Base-by-base conservation (phyloP, 1,284 basidiomycete genomes). In the Puccinia coronata region DNA sequence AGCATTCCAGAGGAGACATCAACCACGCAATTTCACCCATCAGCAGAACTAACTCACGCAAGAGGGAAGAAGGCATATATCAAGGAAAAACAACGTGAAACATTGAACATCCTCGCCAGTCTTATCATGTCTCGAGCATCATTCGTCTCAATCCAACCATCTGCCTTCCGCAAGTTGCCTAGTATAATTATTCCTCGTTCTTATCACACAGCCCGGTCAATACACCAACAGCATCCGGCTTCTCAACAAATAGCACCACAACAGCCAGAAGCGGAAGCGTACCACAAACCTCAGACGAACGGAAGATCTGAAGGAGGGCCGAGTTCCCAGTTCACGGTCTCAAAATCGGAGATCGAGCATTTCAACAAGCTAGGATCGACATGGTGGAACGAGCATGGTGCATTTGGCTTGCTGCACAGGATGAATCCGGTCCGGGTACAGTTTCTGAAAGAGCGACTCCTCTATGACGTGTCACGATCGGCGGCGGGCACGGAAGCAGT, bases 331-430 rank as follows among this genome's bases (percentile, higher is more conserved):
- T 71, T 71, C 53, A 81, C 80, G 5, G 72, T 84, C 69, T 84
- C 83, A 85, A 85, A 89, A 0, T 89, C 89, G 76, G 96, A 98
- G 86, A 93, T 99, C 75, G 91, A 92, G 0, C 94, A 96, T 86
- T 99, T 99, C 86, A 95, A 95, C 4, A 90, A 90, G 49, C 90
- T 99, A 0, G 95, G 95, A 0, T 91, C 93, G 34, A 89, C 93
- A 85, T 99, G 97, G 97, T 99, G 97, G 97, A 92, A 98, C 86
- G 94, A 97, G 85, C 89, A 89, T 41, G 96, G 96, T 83, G 96
- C 98, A 86, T 97, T 98, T 85, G 90, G 89, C 1, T 88, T 96
- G 53, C 88, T 99, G 47, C 97, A 99, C 86, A 91, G 91, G 84
- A 98, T 99, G 96, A 99, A 99, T 87, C 94, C 95, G 0, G 89